Base-by-base conservation (phyloP, 2,329 filamentous ascomycete species). In the Hypomyces perniciosus region DNA sequence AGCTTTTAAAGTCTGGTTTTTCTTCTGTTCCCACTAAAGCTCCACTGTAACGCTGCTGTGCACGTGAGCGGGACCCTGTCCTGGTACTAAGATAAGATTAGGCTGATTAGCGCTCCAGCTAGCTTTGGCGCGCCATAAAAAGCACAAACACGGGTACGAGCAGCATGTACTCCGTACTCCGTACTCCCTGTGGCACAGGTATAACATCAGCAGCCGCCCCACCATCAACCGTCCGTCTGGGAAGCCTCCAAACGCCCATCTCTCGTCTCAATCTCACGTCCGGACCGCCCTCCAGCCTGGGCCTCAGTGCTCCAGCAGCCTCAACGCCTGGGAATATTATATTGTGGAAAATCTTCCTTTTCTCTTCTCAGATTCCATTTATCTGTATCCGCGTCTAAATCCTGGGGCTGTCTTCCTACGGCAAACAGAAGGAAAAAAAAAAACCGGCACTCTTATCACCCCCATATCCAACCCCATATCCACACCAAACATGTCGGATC, bases 401-500 rank as follows among this genome's bases (percentile, higher is more conserved):
- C 20, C 20, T 20, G 20, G 20, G 20, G 20, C 20, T 20, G 20
- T 20, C 20, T 20, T 20, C 20, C 20, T n/a, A 2, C 34, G 20
- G 20, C 20, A 20, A 20, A 20, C 20, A 20, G 20, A 20, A 20
- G 20, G 20, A 20, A 20, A 20, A 20, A 20, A 20, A 20, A 20
- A 20, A 20, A 20, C 20, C 20, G 20, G 20, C 45, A 46, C 13
- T n/a, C 13, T 20, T 20, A 20, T 30, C 34, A 50, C 12, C 33
- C 37, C 20, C 3, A 12, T 26, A 4, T 41, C 13, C 27, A 35
- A 31, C 20, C 37, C 44, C 35, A 37, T 28, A 30, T 44, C 30
- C 43, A 20, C 20, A 20, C 12, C 44, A 60, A 70, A 42, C 55
- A 85, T 85, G 82, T 85, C 82, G 51, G 82, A 85, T 61, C 78